Evolutionary conservation across 139 green algal genomes (phyloP), one percentile per base, ranked within the genome.

Genomic region (Raphidocelis subcapitata): DNA sequence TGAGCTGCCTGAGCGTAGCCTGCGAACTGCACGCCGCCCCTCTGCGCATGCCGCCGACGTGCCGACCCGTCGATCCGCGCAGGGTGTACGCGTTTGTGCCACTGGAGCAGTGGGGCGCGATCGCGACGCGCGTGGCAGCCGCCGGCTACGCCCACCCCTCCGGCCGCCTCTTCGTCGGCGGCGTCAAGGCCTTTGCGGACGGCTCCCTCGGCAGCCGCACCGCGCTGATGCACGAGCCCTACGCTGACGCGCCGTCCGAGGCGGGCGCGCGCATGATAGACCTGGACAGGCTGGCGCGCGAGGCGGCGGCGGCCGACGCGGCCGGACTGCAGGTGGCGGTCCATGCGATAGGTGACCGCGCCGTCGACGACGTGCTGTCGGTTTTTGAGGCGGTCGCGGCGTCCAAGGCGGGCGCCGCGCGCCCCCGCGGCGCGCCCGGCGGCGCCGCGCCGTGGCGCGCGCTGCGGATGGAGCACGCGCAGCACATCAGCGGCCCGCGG

Each of bases 321-420:
- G 73, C 73, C 3, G 79, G 79, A 4, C 64, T 81, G 57, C 77
- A 91, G 77, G 72, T 90, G 16, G 84, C 85, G 3, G 69, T 94
- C 10, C 90, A 95, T 67, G 90, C 90, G 1, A 95, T 95, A 33
- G 90, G 90, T 0, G 89, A 94, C 72, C 63, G 73, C 1, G 90
- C 90, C 4, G 83, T 93, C 21, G 87, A 93, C 63, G 90, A 95
- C 29, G 80, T 93, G 44, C 55, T 85, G 24, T 56, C 36, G 0
- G 61, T 79, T 1, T 87, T 79, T 26, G 52, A 26, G 23, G 51
- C 4, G 26, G 72, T 69, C 5, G 3, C 49, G 3, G 18, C 49
- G 28, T n/a, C 29, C 47, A 32, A 33, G 60, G 54, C 54, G 44
- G 33, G 33, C 61, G 51, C 62, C 51, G 62, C 23, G 28, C 10